Base-by-base conservation (phyloP, 1,284 basidiomycete species). In the Rhodotorula sp. region DNA sequence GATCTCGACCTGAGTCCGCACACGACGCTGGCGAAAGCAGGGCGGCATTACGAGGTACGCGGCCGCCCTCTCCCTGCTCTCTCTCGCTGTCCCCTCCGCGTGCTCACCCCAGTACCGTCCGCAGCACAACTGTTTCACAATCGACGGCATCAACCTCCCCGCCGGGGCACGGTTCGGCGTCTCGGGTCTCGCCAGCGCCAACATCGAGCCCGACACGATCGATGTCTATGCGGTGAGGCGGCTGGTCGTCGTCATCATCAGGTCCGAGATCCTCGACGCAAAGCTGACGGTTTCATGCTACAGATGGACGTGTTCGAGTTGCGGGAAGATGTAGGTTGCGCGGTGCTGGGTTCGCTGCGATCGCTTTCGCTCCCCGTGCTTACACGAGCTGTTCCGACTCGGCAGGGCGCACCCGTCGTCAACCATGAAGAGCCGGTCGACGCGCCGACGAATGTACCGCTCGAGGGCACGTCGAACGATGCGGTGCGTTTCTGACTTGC, bases 1-100 rank as follows among this genome's bases (percentile, higher is more conserved):
- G 77, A 79, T 56, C 72, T 80, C 34, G 79, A 80, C 65, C 59
- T 80, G 51, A 64, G 75, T 29, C 78, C 79, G 23, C 79, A 80
- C 63, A 79, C 78, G 26, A 78, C 79, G 1, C 75, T 80, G 8
- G 62, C 76, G 23, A 76, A 76, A 21, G 73, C 76, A 4, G 77
- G 77, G 8, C 69, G 79, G 14, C 72, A 79, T 62, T 80, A 80
- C 62, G 70, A 70, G 66, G 59, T 67, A 12, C 34, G 59, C 43
- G 7, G 1, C 49, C 49, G 49, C 39, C 12, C 2, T 23, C 20
- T 20, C 39, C 20, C 15, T 26, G n/a, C n/a, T 47, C 34, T n/a
- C 51, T 23, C 56, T n/a, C 20, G 2, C 52, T 10, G 39, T 16
- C 56, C 47, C 16, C 57, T 31, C 43, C 10, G 2, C 10, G 10